phyloP scores from a whole-genome alignment of 345 rosid species.

The Gossypium herbaceum region DNA sequence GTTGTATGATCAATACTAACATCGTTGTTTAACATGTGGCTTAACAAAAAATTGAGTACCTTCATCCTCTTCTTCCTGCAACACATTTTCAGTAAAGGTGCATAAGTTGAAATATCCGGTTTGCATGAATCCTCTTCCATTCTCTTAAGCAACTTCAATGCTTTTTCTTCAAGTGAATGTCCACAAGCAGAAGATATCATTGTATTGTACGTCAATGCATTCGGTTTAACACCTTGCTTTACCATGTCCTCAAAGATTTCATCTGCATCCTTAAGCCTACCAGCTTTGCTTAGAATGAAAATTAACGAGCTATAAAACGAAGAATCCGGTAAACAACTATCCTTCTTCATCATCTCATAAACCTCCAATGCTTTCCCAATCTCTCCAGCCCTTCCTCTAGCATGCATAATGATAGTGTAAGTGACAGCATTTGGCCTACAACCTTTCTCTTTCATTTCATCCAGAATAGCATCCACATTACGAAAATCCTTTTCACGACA shows the following conservation, averaged over 20 bases:
- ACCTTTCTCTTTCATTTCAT: constrained; percentile 65
- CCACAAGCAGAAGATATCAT: constrained; percentile 57
- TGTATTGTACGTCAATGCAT: constrained; percentile 49
- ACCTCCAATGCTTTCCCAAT: constrained; percentile 58
- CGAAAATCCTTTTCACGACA: constrained; percentile 65
- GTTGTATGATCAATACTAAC: constrained; percentile 59
- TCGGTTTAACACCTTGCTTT: constrained; percentile 50
- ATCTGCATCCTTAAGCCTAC: constrained; percentile 62
- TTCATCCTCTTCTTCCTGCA: constrained; percentile 67
- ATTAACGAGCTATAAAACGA: constrained; percentile 64
- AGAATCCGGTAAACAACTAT: constrained; percentile 61
- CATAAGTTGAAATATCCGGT: constrained; percentile 56
- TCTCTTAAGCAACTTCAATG: constrained; percentile 51
- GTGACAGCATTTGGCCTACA: constrained; percentile 56
- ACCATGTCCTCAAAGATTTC: constrained; percentile 75
- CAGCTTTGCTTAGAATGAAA: constrained; percentile 55
- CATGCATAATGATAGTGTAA: constrained; percentile 67
- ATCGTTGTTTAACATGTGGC: constrained; percentile 66
- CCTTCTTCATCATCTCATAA: constrained; percentile 65
- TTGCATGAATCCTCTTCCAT: constrained; percentile 66
- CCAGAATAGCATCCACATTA: constrained; percentile 45
- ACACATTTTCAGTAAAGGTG: constrained; percentile 65
- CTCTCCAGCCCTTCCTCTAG: constrained; percentile 64
- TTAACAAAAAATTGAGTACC: constrained; percentile 49
- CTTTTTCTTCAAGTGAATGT: constrained; percentile 53